phyloP scores from a whole-genome alignment of 2,329 filamentous ascomycete genomes.

The Claviceps humidiphila region DNA sequence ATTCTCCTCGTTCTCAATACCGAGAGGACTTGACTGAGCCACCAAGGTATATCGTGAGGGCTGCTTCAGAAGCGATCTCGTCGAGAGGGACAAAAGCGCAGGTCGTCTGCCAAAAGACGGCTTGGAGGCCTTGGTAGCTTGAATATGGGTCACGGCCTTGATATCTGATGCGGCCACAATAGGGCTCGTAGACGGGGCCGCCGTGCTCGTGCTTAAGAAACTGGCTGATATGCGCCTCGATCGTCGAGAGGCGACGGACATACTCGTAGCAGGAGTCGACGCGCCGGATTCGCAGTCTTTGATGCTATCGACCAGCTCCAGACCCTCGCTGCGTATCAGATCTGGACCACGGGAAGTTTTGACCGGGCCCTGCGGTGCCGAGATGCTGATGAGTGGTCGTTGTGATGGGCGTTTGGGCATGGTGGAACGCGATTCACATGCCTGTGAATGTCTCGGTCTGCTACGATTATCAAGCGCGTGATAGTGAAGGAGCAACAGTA shows the following conservation, averaged over 20 bases:
- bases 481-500: background rate
- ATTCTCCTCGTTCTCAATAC: slow-evolving; percentile 16
- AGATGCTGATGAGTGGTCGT: slow-evolving; percentile 17
- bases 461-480: background rate
- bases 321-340: slow-evolving; percentile 20
- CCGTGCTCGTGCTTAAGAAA: slow-evolving; percentile 12
- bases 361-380: slow-evolving; percentile 24
- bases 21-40: background rate
- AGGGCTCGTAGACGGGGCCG: slow-evolving; percentile 15
- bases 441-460: background rate
- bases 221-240: slow-evolving; percentile 18
- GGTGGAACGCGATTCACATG: background rate
- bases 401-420: slow-evolving; percentile 8
- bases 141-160: slow-evolving; percentile 9
- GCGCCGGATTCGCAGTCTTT: slow-evolving; percentile 17
- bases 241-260: background rate
- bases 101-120: background rate
- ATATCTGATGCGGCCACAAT: slow-evolving; percentile 18
- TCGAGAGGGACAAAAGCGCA: slow-evolving; percentile 4
- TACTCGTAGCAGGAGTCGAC: background rate
- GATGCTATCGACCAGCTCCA: slow-evolving; percentile 23
- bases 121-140: background rate
- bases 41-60: slow-evolving; percentile 7
- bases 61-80: slow-evolving; percentile 9
- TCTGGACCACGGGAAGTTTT: slow-evolving; percentile 23